Evolutionary conservation across 345 rosid genomes (phyloP).

Genomic region (Erysimum cheiranthoides): DNA sequence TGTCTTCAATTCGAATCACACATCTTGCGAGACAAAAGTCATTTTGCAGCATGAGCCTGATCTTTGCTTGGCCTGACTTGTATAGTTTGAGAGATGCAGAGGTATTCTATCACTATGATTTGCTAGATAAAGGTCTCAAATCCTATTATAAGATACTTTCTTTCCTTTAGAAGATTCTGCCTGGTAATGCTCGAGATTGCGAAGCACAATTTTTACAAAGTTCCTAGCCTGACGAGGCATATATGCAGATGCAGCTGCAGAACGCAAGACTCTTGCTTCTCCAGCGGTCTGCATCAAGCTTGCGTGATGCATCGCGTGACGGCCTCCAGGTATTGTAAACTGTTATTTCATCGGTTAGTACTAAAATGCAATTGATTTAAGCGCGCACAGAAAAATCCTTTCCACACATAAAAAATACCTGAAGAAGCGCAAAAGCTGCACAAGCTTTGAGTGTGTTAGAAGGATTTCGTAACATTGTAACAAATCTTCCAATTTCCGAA

Average conservation of each 20-base stretch:
- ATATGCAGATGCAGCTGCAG: conserved; percentile 86
- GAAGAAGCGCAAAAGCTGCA: conserved; percentile 90
- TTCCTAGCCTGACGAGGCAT: conserved; percentile 78
- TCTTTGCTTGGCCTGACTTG: conserved; percentile 22
- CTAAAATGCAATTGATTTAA: neutral
- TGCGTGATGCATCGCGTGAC: conserved; percentile 86
- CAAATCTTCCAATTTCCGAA: conserved; percentile 80
- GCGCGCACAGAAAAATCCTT: neutral
- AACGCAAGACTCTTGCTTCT: conserved; percentile 75
- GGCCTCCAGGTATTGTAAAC: conserved; percentile 91
- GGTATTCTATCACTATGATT: conserved; percentile 19
- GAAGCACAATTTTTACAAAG: conserved; percentile 78
- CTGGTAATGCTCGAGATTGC: conserved; percentile 83
- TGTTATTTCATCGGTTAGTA: conserved; percentile 44
- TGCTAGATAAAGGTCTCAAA: conserved; percentile 4
- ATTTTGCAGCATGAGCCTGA: conserved; percentile 24
- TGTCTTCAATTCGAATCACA: conserved; percentile 24
- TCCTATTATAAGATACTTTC: conserved; percentile 29
- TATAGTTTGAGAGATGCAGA: conserved; percentile 22
- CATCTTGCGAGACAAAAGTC: neutral
- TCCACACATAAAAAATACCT: conserved; percentile 46
- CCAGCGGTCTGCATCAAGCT: conserved; percentile 81
- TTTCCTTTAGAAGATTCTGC: conserved; percentile 53
- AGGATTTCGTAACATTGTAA: conserved; percentile 69
- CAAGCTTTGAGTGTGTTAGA: conserved; percentile 64